Conservation (phyloP, 2,329 filamentous ascomycete species). For the Fusarium oligoseptatum region DNA sequence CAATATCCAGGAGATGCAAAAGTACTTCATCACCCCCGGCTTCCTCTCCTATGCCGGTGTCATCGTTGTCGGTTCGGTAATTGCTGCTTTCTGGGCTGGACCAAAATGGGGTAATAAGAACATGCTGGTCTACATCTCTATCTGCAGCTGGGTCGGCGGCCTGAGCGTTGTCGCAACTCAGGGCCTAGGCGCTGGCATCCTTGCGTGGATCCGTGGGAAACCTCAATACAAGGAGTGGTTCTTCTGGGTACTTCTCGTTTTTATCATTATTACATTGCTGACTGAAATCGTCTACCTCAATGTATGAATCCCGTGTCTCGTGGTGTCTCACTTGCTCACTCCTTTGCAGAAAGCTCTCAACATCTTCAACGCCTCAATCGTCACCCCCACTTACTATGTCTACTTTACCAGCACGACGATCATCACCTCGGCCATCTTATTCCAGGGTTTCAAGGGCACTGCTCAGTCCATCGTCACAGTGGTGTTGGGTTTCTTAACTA, state of each 20-base stretch:
- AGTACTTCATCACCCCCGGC: conserved; percentile 85
- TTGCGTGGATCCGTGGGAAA: conserved; percentile 85
- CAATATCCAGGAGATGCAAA: conserved; percentile 92
- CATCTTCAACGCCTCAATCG: conserved; percentile 94
- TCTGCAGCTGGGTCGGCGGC: conserved; percentile 95
- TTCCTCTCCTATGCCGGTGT: conserved; percentile 89
- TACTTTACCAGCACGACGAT: conserved; percentile 98
- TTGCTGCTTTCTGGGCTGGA: conserved; percentile 83
- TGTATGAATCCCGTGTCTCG: conserved; percentile 66
- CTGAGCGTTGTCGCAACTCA: conserved; percentile 96
- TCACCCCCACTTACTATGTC: conserved; percentile 98
- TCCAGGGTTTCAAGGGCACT: conserved; percentile 93
- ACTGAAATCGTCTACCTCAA: conserved; percentile 97
- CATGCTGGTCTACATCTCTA: conserved; percentile 97
- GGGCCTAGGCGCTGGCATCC: conserved; percentile 89
- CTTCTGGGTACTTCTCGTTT: conserved; percentile 89
- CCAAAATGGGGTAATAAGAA: conserved; percentile 95
- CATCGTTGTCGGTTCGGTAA: conserved; percentile 78
- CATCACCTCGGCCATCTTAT: conserved; percentile 91
- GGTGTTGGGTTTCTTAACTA: conserved; percentile 92
- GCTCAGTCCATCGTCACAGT: conserved; percentile 85
- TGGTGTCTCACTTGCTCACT: conserved; percentile 49
- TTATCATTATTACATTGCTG: conserved; percentile 88
- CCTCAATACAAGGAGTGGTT: conserved; percentile 99
- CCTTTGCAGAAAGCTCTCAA: conserved; percentile 93